Base-by-base conservation (phyloP, 2,329 filamentous ascomycete genomes). In the Arachnopeziza araneosa region DNA sequence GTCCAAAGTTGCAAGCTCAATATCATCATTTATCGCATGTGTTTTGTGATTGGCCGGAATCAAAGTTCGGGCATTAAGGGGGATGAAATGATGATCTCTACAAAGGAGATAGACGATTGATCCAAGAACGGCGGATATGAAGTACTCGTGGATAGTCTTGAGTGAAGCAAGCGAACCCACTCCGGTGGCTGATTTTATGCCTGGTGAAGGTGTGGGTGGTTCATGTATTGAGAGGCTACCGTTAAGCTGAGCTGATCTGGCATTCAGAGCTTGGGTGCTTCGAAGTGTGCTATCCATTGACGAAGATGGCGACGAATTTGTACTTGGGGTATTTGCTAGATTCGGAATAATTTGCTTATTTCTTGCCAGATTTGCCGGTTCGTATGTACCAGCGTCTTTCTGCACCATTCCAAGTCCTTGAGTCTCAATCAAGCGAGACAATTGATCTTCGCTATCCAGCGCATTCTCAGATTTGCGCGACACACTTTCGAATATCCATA, bases 1-100 rank as follows among this genome's bases (percentile, higher is more conserved):
- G 57, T 73, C 70, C 24, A 73, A 55, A 14, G 68, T 70, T 24
- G 67, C 68, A 61, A 73, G 67, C 48, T 66, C 69, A 50, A 68
- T 62, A 24, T 61, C 50, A 50, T 63, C 26, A 30, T 4, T 30
- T 30, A 30, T 60, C 30, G 23, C 58, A 26, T 50, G 60, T 44
- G 14, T 54, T 32, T 26, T 44, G 22, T 44, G 60, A 30, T 36
- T 62, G 63, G 59, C 64, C 22, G 65, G 59, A 54, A 72, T 65
- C 58, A 74, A 59, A 48, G 71, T 73, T 55, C 71, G 68, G 19
- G 71, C 68, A 63, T 72, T 73, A 24, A 74, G 60, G 32, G 71
- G 70, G 54, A 73, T 66, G 52, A 67, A 71, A 19, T 64, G 63
- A 51, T 70, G 63, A 51, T 71, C 69, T 52, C 65, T 68, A 57